Evolutionary conservation across 2,329 filamentous ascomycete genomes (phyloP).

Genomic region (Clonostachys sp.): DNA sequence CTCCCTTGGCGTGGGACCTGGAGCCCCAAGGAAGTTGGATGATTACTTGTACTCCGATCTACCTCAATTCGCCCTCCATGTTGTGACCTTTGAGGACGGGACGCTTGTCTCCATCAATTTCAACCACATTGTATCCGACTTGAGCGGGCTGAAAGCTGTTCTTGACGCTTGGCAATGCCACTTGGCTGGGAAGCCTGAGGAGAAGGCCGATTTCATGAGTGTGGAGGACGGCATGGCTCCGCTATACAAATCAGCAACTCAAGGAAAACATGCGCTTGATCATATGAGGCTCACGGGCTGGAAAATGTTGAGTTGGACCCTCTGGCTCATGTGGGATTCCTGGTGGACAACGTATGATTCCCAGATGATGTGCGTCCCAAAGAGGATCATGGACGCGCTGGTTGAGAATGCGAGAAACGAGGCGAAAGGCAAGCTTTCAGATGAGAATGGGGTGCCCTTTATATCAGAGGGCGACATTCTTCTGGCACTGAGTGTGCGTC

Average conservation of each 20-base stretch:
- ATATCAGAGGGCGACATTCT: slow-evolving; percentile 1
- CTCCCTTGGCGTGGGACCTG: slow-evolving; percentile 1
- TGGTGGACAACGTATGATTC: neutral
- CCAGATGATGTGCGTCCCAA: neutral
- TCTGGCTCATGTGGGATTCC: neutral
- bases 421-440: neutral
- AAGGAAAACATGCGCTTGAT: neutral
- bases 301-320: neutral
- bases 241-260: neutral
- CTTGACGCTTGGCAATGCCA: slow-evolving; percentile 38
- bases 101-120: slow-evolving; percentile 39
- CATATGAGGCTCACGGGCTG: neutral
- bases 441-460: neutral
- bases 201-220: slow-evolving; percentile 26
- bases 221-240: slow-evolving; percentile 2
- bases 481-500: neutral
- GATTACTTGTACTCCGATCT: slow-evolving; percentile 33
- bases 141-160: slow-evolving; percentile 32
- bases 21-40: slow-evolving; percentile 14
- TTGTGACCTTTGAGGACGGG: slow-evolving; percentile 40
- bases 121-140: slow-evolving; percentile 42
- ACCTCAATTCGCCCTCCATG: slow-evolving; percentile 39
- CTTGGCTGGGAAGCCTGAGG: slow-evolving; percentile 31
- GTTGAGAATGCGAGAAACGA: neutral
- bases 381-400: neutral